These are phyloP conservation scores for Barbarea vulgaris DNA, from an alignment of 345 rosid genomes.

Conservation along the genomic window DNA sequence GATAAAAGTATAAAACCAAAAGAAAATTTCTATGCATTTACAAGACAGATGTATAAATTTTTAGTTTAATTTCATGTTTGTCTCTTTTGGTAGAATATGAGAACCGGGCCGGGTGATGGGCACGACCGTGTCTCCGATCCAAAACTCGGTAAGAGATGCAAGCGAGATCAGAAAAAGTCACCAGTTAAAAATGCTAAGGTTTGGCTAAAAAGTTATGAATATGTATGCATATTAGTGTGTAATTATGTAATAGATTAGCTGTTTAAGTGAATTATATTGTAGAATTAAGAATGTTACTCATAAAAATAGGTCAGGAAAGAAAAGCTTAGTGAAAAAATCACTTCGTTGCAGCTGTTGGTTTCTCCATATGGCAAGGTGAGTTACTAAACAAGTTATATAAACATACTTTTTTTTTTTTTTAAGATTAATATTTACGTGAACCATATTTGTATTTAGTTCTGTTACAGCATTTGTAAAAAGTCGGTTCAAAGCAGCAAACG, in stretches of 20 bases:
- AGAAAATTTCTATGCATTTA: not conserved
- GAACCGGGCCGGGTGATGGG: conserved; percentile 40
- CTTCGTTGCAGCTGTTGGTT: conserved; percentile 77
- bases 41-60: not conserved
- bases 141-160: conserved; percentile 47
- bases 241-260: not conserved
- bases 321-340: conserved; percentile 68
- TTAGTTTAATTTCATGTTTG: not conserved
- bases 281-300: not conserved
- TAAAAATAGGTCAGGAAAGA: conserved; percentile 52
- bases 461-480: no score
- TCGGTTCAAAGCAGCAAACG: not conserved
- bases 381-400: not conserved
- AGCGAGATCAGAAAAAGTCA: conserved; percentile 47
- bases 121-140: conserved; percentile 25
- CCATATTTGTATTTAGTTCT: no score
- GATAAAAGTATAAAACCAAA: not conserved
- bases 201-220: not conserved
- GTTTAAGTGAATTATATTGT: not conserved
- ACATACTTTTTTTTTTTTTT: no score
- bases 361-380: conserved; percentile 93
- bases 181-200: conserved; percentile 53
- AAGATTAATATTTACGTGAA: no score
- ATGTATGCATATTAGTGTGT: not conserved
- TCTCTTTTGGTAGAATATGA: conserved; percentile 41